Evolutionary conservation across 352 stramenopile genomes (phyloP), one percentile per base, ranked within the genome.

Genomic region (Pythium volutum): DNA sequence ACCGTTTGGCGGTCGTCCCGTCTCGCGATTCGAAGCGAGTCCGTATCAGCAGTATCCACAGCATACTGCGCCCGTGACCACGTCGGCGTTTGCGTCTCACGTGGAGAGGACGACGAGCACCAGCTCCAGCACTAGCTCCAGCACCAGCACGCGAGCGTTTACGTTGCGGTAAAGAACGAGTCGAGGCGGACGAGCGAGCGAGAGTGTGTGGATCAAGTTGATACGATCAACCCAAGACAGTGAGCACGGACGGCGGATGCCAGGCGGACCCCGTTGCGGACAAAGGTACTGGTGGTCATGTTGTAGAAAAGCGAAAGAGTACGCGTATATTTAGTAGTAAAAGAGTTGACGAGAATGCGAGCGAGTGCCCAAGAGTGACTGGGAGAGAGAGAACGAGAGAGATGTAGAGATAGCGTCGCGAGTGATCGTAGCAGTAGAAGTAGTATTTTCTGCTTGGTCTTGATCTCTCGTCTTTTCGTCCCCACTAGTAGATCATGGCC

Each of bases 401-500:
- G 31, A 36, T 50, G 33, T 42, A 46, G 18, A 50, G 52, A 27
- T 31, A 50, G 23, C 27, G 52, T 22, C 15, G 34, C 48, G 23
- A 31, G 38, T 59, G 16, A 49, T 36, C n/a, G 52, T 59, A 47
- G 33, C 6, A 57, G 50, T 47, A 47, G 33, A 23, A 22, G 7
- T 11, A 10, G 42, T 27, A 7, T 29, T 27, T 22, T 43, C 48
- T 20, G 12, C 27, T 26, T 39, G 18, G 22, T 27, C 47, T n/a
- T n/a, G n/a, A n/a, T n/a, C 22, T 9, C 18, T 22, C n/a, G 3
- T 42, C 14, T 18, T 33, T 22, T 12, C 2, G 23, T 29, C 16
- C 45, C 3, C 15, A 33, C 6, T 86, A 93, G 75, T 89, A 89
- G 72, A 94, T 94, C 84, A 94, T 94, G 59, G 76, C 73, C 56